Conservation (phyloP, 1,284 basidiomycete species). For the Leccinum angustisporum region DNA sequence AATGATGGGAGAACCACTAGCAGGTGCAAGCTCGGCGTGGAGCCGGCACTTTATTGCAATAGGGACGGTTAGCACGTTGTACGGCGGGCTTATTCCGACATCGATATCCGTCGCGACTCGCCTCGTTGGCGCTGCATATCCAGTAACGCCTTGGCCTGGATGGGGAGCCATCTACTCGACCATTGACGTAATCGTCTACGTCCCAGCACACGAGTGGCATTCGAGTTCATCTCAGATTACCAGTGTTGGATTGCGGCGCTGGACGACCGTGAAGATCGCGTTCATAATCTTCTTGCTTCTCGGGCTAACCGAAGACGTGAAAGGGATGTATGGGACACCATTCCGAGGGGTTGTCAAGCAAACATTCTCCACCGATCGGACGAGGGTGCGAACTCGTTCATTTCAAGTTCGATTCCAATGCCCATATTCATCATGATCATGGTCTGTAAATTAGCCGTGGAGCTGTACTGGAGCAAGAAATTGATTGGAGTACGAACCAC, state of each 20-base stretch:
- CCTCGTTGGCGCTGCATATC: slow-evolving; percentile 9
- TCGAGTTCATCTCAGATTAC: background rate
- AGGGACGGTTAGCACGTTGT: slow-evolving; percentile 13
- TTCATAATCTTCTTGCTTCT: slow-evolving; percentile 28
- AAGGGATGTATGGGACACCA: slow-evolving; percentile 15
- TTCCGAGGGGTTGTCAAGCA: slow-evolving; percentile 8
- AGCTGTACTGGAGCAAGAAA: background rate
- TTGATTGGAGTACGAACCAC: background rate
- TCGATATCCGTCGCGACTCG: slow-evolving; percentile 7
- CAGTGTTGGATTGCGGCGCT: slow-evolving; percentile 19
- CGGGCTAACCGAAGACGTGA: slow-evolving; percentile 24
- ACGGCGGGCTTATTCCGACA: slow-evolving; percentile 19
- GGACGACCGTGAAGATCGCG: slow-evolving; percentile 16
- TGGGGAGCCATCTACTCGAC: slow-evolving; percentile 22
- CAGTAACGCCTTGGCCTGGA: slow-evolving; percentile 26
- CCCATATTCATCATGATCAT: slow-evolving; percentile 6
- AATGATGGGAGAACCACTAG: background rate
- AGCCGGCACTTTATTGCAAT: slow-evolving; percentile 17
- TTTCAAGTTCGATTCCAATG: background rate
- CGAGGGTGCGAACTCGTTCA: slow-evolving; percentile 4
- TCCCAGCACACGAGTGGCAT: slow-evolving; percentile 14
- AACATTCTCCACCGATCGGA: background rate
- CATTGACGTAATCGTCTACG: slow-evolving; percentile 7
- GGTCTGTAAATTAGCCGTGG: background rate
- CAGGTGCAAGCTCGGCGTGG: slow-evolving; percentile 6